Evolutionary conservation across 2,329 filamentous ascomycete species (phyloP), one percentile per base, ranked within the genome.

Genomic region (Botrytis porri): DNA sequence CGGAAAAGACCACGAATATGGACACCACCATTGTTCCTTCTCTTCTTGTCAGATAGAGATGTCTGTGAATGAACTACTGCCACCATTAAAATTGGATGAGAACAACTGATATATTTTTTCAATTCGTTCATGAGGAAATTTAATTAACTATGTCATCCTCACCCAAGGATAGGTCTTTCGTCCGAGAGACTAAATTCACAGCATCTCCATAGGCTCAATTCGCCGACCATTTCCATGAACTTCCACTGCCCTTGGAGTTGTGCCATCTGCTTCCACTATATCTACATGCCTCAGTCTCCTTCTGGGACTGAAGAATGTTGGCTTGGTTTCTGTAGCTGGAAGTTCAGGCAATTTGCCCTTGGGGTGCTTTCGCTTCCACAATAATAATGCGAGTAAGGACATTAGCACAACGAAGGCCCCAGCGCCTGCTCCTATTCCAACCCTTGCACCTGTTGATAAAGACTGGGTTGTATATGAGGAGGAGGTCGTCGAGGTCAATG

Each of bases 191-290:
- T 9, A 32, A 32, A 4, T 29, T n/a, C 29, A 57, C 8, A 57
- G 12, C 65, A 67, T 57, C 7, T 67, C 64, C 5, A 48, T 18
- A 57, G 48, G 64, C 35, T 39, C 65, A 22, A 10, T 57, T 37
- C 35, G 35, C 35, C 48, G 39, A 57, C 2, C 65, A 39, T 32
- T 4, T 7, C 35, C 65, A 32, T 67, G 35, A 16, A 37, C n/a
- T 35, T 71, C 70, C 16, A 65, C 61, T 29, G 37, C 29, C 32
- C 20, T 60, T 32, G 48, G 18, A 22, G 45, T 37, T 16, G 61
- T 35, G 5, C 35, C 35, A 45, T 71, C 70, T 18, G 35, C 48
- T 67, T 71, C 70, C 32, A 35, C 61, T 57, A 51, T 39, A 22
- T 59, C n/a, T 45, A 35, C 61, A 57, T 66, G 32, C 22, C 9